Evolutionary conservation across 768 basidiomycete species (phyloP).

Genomic region (Tylopilus rubrobrunneus): DNA sequence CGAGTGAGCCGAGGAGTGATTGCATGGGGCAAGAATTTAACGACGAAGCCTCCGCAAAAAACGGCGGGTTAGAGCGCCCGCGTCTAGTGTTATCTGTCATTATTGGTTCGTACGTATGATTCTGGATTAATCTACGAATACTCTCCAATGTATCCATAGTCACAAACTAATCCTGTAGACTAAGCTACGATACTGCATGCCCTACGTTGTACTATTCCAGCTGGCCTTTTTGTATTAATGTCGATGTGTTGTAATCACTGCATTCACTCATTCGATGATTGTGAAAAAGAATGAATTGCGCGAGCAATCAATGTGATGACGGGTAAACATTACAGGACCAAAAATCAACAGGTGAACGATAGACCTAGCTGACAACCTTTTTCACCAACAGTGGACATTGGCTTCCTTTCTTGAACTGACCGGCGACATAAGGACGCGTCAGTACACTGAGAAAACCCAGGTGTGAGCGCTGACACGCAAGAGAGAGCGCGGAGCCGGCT

Average conservation of each 20-base stretch:
- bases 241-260: slow-evolving; percentile 10
- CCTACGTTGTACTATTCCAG: slow-evolving; percentile 8
- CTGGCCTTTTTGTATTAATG: slow-evolving; percentile 6
- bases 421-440: slow-evolving; percentile 58
- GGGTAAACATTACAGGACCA: not conserved
- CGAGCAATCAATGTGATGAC: no score
- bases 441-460: slow-evolving; percentile 42
- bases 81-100: slow-evolving; percentile 10
- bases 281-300: not conserved
- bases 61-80: not conserved
- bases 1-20: slow-evolving; percentile 28
- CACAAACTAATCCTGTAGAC: slow-evolving; percentile 12
- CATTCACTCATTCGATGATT: not conserved
- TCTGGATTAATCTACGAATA: not conserved
- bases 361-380: slow-evolving; percentile 19
- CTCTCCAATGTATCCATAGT: slow-evolving; percentile 23
- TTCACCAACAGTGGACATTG: slow-evolving; percentile 59
- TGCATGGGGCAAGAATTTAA: slow-evolving; percentile 28
- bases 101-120: slow-evolving; percentile 9
- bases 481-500: slow-evolving; percentile 19
- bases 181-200: slow-evolving; percentile 1
- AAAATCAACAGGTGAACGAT: not conserved
- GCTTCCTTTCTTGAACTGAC: slow-evolving; percentile 53
- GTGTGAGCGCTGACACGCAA: not conserved
- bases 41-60: slow-evolving; percentile 9